These are phyloP conservation scores for Xylaria intraflava DNA, from an alignment of 495 filamentous ascomycete genomes.

Conservation along the genomic window DNA sequence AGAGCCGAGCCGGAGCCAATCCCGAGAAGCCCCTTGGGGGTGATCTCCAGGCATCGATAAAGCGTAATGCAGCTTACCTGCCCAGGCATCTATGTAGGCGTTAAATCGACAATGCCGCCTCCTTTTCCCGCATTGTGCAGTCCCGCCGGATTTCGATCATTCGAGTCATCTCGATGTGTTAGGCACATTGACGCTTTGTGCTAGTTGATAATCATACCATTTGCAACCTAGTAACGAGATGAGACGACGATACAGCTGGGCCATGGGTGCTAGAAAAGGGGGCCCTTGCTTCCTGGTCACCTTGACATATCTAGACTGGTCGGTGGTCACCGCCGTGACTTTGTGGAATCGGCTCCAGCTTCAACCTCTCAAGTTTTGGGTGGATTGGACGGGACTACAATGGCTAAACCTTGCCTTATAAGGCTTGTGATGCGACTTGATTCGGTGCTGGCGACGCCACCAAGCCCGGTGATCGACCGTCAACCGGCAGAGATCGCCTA, in stretches of 20 bases:
- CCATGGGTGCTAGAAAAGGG: not conserved
- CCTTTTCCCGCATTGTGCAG: not conserved
- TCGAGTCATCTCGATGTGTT: not conserved
- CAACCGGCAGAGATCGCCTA: not conserved
- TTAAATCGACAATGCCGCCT: not conserved
- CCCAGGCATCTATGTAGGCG: not conserved
- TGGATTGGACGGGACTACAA: slow-evolving; percentile 2
- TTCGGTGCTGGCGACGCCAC: slow-evolving; percentile 1
- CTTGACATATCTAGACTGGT: not conserved
- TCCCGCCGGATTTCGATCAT: not conserved
- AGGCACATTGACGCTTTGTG: not conserved
- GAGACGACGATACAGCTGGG: not conserved
- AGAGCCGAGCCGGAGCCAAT: not conserved
- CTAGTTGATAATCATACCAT: not conserved
- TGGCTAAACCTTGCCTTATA: slow-evolving; percentile 9
- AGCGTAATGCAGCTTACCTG: not conserved
- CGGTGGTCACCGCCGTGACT: not conserved
- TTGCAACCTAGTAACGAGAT: not conserved
- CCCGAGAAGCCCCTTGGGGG: not conserved
- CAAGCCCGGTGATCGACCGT: slow-evolving; percentile 3
- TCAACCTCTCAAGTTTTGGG: not conserved
- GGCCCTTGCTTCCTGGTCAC: not conserved
- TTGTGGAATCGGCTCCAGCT: not conserved
- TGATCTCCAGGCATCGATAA: slow-evolving; percentile 12
- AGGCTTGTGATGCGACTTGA: slow-evolving; percentile 3